Base-by-base conservation (phyloP, 805 yeast species). In the Candida ponderosae region DNA sequence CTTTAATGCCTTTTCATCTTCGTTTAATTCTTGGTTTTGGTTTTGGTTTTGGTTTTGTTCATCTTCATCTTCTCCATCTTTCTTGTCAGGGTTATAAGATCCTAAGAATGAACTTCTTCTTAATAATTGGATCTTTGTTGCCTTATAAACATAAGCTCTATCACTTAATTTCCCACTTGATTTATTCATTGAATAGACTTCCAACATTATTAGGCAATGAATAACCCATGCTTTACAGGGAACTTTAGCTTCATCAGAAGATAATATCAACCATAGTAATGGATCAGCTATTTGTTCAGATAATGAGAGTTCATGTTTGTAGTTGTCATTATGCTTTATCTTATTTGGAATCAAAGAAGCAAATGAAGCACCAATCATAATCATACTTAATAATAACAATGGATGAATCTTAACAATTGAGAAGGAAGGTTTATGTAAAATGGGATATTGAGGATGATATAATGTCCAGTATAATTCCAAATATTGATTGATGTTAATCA, bases 171-270 rank as follows among this genome's bases (percentile, higher is more conserved):
- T 45, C 43, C 76, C 53, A 32, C 63, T 56, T 4, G 69, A 53
- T 37, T 60, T 64, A 33, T 66, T 68, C 48, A 69, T 67, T 42
- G 72, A 76, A 37, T 61, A 61, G 59, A 67, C 65, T 44, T 72
- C 77, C 23, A 72, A 47, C 35, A 72, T 50, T 41, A 66, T 58
- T 33, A 72, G 57, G 41, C 71, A 60, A 42, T 72, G 77, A 21
- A 72, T 53, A 1, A 71, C 60, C 76, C 76, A 72, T 8, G 70
- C 54, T 36, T 60, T 59, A n/a, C 65, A 67, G 2, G 76, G 74
- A 1, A 73, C 59, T 37, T 56, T 55, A 42, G 70, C 67, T 18
- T 61, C 68, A 5, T 60, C 62, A 42, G 66, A 63, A 40, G 69
- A 66, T 41, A 70, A 70, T 3, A 72, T 56, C 35, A 57, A 46